Percentiles rank a stretch among this genome's conserved stretches.
These are phyloP conservation scores for Pleurozium schreberi DNA, from an alignment of 225 moss, liverwort and hornwort genomes.

Conservation along the genomic window DNA sequence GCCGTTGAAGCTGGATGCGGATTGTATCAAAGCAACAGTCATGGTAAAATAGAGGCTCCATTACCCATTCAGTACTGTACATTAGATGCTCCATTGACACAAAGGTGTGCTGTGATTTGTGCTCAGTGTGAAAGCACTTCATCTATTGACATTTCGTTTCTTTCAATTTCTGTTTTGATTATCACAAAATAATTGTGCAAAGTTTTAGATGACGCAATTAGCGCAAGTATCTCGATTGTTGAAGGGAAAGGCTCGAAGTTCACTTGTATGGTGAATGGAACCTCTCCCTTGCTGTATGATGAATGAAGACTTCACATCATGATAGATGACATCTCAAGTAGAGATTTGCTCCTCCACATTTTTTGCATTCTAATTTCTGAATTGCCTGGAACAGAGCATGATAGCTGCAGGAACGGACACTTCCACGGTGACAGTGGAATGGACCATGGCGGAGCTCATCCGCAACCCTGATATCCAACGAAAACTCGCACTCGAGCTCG, in stretches of 20 bases:
- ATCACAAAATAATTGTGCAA: neutral
- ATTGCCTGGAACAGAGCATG: neutral
- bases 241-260: neutral
- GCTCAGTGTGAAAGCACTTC: neutral
- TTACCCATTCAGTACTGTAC: neutral
- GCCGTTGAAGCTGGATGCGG: neutral
- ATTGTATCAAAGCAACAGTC: slow-evolving; percentile 4
- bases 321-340: neutral
- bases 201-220: neutral
- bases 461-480: neutral
- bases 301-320: neutral
- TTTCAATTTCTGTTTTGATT: neutral
- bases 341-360: neutral
- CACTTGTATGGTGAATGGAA: neutral
- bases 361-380: neutral
- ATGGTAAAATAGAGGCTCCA: neutral
- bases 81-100: neutral
- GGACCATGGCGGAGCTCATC: slow-evolving; percentile 17
- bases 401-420: slow-evolving; percentile 2
- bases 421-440: slow-evolving; percentile 3
- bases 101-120: neutral
- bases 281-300: neutral
- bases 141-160: neutral
- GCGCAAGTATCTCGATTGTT: neutral
- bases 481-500: slow-evolving; percentile 2